Percentiles rank a stretch among this genome's conserved stretches.
These are phyloP conservation scores for Pichia sp. DNA, from an alignment of 1,139 yeast species.

Conservation along the genomic window DNA sequence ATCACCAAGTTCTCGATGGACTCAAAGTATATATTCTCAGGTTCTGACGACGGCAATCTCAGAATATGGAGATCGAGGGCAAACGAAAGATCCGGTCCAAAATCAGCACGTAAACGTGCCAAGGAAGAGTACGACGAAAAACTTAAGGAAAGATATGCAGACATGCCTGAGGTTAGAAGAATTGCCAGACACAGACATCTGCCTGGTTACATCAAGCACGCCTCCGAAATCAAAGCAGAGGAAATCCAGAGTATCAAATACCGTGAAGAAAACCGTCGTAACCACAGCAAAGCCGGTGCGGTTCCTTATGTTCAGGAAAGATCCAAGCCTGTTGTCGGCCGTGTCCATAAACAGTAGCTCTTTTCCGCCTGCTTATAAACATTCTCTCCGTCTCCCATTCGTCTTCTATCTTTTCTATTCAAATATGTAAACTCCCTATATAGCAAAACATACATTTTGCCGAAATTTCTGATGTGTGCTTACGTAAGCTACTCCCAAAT, in stretches of 20 bases:
- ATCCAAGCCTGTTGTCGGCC: conserved; percentile 79
- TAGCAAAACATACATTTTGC: no score
- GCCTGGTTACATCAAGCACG: conserved; percentile 82
- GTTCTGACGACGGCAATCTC: conserved; percentile 94
- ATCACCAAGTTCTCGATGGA: conserved; percentile 83
- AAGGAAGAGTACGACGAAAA: conserved; percentile 89
- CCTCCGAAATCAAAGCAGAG: conserved; percentile 74
- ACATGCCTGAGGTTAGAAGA: conserved; percentile 93
- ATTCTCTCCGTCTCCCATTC: not conserved
- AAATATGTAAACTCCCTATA: not conserved
- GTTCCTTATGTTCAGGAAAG: conserved; percentile 67
- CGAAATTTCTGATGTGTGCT: no score
- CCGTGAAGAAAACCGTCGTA: conserved; percentile 76
- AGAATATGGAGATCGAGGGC: conserved; percentile 91
- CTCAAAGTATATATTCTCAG: conserved; percentile 77
- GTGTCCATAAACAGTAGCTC: conserved; percentile 50
- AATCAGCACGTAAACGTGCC: conserved; percentile 73
- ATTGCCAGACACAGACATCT: conserved; percentile 89
- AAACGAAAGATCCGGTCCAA: conserved; percentile 75
- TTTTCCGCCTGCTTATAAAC: not conserved
- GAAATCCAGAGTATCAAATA: conserved; percentile 71
- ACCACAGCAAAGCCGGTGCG: conserved; percentile 68
- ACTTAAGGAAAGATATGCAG: conserved; percentile 84
- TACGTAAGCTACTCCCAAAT: no score
- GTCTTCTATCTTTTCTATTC: not conserved